A percentile compares a stretch with the other conserved stretches of the same genome.
Evolutionary conservation across 257 asterid species (phyloP).

Genomic region (Anisodus tanguticus): DNA sequence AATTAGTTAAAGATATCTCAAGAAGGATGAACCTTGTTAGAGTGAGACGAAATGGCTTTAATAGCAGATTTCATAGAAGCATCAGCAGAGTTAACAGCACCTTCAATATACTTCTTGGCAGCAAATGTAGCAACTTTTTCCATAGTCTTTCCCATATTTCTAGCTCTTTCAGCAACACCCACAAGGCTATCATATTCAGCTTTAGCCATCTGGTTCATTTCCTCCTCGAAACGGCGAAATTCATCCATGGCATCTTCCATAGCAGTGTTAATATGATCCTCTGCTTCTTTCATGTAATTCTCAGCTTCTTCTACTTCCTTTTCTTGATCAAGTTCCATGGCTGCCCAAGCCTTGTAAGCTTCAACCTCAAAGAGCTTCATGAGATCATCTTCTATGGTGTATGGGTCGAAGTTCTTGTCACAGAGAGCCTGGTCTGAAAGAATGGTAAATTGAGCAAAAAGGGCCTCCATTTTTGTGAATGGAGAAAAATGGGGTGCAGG

Average conservation of each 20-base stretch:
- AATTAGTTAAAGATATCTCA: conserved; percentile 29
- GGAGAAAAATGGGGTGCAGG: neutral
- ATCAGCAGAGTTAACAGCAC: conserved; percentile 72
- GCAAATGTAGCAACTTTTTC: conserved; percentile 67
- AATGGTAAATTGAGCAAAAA: conserved; percentile 62
- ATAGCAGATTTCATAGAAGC: conserved; percentile 83
- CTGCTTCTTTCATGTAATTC: conserved; percentile 49
- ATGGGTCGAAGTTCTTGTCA: conserved; percentile 77
- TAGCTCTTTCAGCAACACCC: conserved; percentile 54
- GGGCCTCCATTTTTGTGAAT: conserved; percentile 67
- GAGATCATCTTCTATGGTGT: conserved; percentile 64
- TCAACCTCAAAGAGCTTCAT: conserved; percentile 83
- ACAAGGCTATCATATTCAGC: conserved; percentile 59
- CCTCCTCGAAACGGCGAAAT: conserved; percentile 73
- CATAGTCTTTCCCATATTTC: conserved; percentile 61
- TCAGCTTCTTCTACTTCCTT: conserved; percentile 47
- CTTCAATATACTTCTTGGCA: conserved; percentile 77
- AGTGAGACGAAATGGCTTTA: conserved; percentile 52
- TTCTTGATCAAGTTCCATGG: conserved; percentile 64
- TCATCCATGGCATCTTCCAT: conserved; percentile 97
- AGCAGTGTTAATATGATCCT: conserved; percentile 63
- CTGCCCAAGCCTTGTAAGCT: conserved; percentile 88
- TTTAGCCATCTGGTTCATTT: conserved; percentile 52
- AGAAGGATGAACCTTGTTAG: conserved; percentile 86
- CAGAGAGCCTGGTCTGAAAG: conserved; percentile 66